Evolutionary conservation across 108 stramenopile species (phyloP), one percentile per base, ranked within the genome.

Genomic region (Schizochytrium sp.): DNA sequence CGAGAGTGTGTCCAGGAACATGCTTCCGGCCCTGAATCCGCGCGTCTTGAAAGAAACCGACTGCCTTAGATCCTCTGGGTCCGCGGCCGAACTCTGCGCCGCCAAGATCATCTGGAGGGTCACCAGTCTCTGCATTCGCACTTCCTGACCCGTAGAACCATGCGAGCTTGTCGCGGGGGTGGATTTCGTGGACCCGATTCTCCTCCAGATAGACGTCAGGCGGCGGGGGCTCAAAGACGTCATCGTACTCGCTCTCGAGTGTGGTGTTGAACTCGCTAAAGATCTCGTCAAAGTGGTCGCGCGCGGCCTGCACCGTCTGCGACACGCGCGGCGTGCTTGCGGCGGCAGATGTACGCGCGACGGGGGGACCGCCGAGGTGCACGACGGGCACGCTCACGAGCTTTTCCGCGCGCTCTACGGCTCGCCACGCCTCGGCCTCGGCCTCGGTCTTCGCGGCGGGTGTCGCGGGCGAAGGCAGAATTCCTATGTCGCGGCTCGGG

Each of bases 201-300:
- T 53, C 3, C 45, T 47, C 76, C 19, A 23, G 19, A 23, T 83
- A 83, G 28, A 5, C 76, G 19, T 12, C 6, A 53, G 28, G 19
- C 48, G 76, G 76, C 10, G 45, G 51, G 16, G 48, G 43, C 76
- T 47, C 48, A 83, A 53, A 83, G 45, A 25, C 76, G 16, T 53
- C 51, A 23, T 83, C 76, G 51, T 83, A 83, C 51, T 83, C 76
- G 25, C 48, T 53, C 51, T 83, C 51, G 48, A 53, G n/a, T 1
- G 76, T 83, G 10, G 48, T 53, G 25, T 47, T 47, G 5, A 83
- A 53, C 23, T 83, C 48, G 45, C 48, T 53, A 23, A 83, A 83
- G 76, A 83, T 83, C 4, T 83, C 48, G 28, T 83, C 76, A 83
- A 83, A 83, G 48, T 83, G 48, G 51, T 53, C 76, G 51, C 76